Base-by-base conservation (phyloP, 805 yeast genomes). In the Ogataea paraovalis region DNA sequence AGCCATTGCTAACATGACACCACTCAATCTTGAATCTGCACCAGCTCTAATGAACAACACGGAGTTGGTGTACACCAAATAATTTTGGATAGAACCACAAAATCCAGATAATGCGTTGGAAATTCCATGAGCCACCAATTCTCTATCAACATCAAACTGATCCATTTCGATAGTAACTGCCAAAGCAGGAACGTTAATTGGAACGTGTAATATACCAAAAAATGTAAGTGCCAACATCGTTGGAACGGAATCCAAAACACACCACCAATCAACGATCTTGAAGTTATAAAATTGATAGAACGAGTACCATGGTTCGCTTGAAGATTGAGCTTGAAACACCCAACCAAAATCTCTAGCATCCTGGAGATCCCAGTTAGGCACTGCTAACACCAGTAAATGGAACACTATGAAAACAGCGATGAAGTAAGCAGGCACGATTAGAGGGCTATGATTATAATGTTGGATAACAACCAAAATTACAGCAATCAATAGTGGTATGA, bases 181-280 rank as follows among this genome's bases (percentile, higher is more conserved):
- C 41, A 94, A 73, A 0, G 99, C 98, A 1, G 99, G 99, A 13
- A 94, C 97, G 63, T 94, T 94, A 50, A 94, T 94, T 3, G 99
- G 99, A 10, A 94, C 99, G 59, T 94, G 99, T 46, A 94, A 70
- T 36, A 94, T 85, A 12, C 99, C 99, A 60, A 94, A 94, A 62
- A 94, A 94, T 0, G 98, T 91, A 53, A 94, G 72, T 0, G 99
- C 99, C 46, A 92, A 69, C 97, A 94, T 94, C 2, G 96, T 85
- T 5, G 99, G 99, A 18, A 90, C 51, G 59, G 90, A 88, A 45
- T 75, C 69, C 2, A 80, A 42, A 22, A 94, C 73, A 25, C 83
- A 74, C 51, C 69, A 60, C 94, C 96, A 88, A 64, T 87, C 81
- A n/a, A 89, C 94, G 25, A 75, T 65, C 3, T 68, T 65, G 58